Conservation (phyloP, 768 basidiomycete species). For the Podaxis sp. region DNA sequence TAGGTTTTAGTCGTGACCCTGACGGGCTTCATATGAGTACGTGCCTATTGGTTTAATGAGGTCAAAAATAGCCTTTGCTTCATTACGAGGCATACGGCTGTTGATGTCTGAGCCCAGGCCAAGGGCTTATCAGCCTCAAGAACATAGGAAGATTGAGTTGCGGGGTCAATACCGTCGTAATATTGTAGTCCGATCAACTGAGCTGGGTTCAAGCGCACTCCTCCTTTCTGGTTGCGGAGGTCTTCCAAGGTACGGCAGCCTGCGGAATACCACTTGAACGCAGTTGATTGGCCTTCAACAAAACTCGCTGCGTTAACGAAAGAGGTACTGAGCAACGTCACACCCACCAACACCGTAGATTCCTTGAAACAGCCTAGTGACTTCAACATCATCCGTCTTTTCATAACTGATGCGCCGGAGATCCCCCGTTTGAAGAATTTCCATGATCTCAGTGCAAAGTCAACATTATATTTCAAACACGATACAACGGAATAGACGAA, state of each 20-base stretch:
- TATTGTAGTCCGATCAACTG: conserved; percentile 70
- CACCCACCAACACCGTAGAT: conserved; percentile 85
- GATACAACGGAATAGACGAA: conserved; percentile 11
- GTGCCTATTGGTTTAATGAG: conserved; percentile 71
- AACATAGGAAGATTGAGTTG: conserved; percentile 1
- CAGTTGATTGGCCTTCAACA: conserved; percentile 56
- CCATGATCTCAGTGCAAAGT: conserved; percentile 59
- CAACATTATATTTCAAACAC: not conserved
- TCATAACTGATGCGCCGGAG: conserved; percentile 69
- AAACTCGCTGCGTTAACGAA: not conserved
- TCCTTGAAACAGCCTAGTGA: conserved; percentile 62
- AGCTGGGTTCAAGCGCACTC: conserved; percentile 54
- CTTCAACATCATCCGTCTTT: conserved; percentile 59
- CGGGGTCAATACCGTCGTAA: conserved; percentile 58
- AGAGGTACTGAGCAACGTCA: not conserved
- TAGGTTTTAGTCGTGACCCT: not conserved
- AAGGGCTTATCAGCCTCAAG: not conserved
- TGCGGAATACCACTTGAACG: conserved; percentile 69
- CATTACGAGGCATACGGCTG: conserved; percentile 78
- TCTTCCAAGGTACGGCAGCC: conserved; percentile 84
- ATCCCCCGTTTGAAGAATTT: conserved; percentile 76
- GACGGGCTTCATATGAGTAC: conserved; percentile 13
- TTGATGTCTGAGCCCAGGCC: conserved; percentile 62
- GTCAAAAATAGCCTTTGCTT: conserved; percentile 74
- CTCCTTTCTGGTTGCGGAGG: conserved; percentile 55